Percentiles rank a stretch among this genome's conserved stretches.
phyloP scores from a whole-genome alignment of 192 early-diverging fungal species.

The Linnemannia schmuckeri region DNA sequence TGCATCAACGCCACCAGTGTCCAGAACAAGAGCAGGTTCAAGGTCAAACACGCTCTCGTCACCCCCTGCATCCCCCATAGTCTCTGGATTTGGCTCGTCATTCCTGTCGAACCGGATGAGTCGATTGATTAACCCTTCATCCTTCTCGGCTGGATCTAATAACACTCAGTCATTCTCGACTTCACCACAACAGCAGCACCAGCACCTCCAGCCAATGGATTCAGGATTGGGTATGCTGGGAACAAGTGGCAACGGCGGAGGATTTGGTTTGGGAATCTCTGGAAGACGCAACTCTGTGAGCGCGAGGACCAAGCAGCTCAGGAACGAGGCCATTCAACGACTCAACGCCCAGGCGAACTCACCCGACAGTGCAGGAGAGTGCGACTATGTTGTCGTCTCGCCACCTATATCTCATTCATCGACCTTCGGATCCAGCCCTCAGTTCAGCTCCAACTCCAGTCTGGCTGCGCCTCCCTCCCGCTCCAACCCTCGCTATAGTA shows the following conservation, averaged over 20 bases:
- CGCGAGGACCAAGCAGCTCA: constrained; percentile 37
- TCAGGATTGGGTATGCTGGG: background rate
- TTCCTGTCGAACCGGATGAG: constrained; percentile 41
- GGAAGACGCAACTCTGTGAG: constrained; percentile 32
- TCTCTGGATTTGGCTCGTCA: constrained; percentile 36
- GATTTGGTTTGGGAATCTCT: constrained; percentile 22
- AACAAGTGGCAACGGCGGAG: constrained; percentile 11
- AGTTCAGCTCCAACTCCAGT: constrained; percentile 12
- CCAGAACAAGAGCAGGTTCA: constrained; percentile 50
- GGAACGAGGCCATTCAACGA: constrained; percentile 46
- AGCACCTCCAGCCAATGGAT: background rate
- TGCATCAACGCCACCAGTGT: background rate
- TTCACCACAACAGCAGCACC: constrained; percentile 2
- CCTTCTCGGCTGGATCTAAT: constrained; percentile 3
- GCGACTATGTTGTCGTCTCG: background rate
- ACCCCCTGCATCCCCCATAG: constrained; percentile 35
- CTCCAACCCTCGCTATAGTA: constrained; percentile 11
- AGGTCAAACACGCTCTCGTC: constrained; percentile 58
- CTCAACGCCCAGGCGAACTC: constrained; percentile 30
- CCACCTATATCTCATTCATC: background rate
- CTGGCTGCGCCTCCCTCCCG: background rate
- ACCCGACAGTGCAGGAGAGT: background rate
- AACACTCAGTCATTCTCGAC: background rate
- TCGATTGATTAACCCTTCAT: constrained; percentile 37
- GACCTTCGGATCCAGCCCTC: background rate